phyloP scores from a whole-genome alignment of 1,284 basidiomycete genomes.

The Peniophora sp. region DNA sequence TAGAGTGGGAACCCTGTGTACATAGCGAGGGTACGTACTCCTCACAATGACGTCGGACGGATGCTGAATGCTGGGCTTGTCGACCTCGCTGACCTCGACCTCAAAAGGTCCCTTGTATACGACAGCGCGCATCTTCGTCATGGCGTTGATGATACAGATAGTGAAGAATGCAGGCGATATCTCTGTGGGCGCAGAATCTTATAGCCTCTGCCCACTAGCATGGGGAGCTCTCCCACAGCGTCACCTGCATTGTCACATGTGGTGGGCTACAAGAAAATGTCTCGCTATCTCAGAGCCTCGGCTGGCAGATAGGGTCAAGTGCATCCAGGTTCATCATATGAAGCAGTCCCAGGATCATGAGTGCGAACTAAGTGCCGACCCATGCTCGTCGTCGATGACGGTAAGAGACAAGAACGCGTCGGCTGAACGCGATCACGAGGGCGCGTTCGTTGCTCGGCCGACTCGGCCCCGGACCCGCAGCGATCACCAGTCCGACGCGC shows the following conservation, averaged over 20 bases:
- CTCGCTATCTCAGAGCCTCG: no score
- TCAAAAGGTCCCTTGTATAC: conserved; percentile 41
- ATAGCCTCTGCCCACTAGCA: neutral
- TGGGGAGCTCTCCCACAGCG: neutral
- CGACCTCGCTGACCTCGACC: conserved; percentile 34
- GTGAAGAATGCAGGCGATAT: neutral
- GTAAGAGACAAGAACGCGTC: no score
- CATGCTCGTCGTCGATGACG: no score
- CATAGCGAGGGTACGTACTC: conserved; percentile 17
- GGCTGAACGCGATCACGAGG: no score
- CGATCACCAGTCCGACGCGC: no score
- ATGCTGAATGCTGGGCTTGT: conserved; percentile 37
- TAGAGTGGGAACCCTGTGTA: no score
- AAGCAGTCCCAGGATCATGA: no score
- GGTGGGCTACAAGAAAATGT: neutral
- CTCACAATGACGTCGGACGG: conserved; percentile 44
- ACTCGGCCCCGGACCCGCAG: no score
- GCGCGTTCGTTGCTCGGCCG: no score
- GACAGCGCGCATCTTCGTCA: conserved; percentile 36
- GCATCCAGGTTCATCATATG: no score
- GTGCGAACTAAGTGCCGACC: no score
- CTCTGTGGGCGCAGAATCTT: neutral
- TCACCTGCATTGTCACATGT: neutral
- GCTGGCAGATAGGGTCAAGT: no score
- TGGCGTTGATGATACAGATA: neutral